Evolutionary conservation across 805 yeast species (phyloP).

Genomic region (Barnettozyma botsteinii): DNA sequence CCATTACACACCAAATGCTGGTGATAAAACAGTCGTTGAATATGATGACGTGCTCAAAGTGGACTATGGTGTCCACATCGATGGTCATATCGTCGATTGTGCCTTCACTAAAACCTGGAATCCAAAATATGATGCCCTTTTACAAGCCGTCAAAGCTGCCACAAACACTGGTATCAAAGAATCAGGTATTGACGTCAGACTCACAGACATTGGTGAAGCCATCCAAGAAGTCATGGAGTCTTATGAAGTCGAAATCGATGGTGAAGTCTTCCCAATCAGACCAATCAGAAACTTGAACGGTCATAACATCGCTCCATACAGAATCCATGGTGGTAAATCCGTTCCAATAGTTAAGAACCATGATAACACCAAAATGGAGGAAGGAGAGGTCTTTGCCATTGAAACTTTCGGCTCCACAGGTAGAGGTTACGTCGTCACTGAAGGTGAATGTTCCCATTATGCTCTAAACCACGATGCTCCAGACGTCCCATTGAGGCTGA

Average conservation of each 20-base stretch:
- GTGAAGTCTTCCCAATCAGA: conserved; percentile 78
- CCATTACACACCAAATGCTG: conserved; percentile 95
- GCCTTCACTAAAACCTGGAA: conserved; percentile 92
- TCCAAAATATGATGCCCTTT: conserved; percentile 70
- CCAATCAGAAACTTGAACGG: conserved; percentile 92
- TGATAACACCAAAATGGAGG: conserved; percentile 97
- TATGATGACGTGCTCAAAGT: conserved; percentile 95
- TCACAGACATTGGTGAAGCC: conserved; percentile 93
- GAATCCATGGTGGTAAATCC: conserved; percentile 90
- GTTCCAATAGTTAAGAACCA: conserved; percentile 95
- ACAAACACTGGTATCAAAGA: conserved; percentile 89
- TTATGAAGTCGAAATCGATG: conserved; percentile 86
- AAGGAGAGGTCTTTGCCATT: conserved; percentile 95
- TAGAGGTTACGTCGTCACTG: conserved; percentile 75
- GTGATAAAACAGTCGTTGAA: conserved; percentile 74
- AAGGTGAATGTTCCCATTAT: conserved; percentile 95
- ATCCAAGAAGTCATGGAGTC: conserved; percentile 97
- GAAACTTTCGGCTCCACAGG: conserved; percentile 99
- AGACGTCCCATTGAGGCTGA: conserved; percentile 48
- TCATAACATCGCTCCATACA: conserved; percentile 79
- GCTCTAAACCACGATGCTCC: conserved; percentile 52
- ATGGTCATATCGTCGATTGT: conserved; percentile 90
- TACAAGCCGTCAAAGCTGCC: conserved; percentile 86
- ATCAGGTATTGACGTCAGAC: conserved; percentile 93
- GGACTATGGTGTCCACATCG: conserved; percentile 94